Evolutionary conservation across 2,329 filamentous ascomycete genomes (phyloP), one percentile per base, ranked within the genome.

Genomic region (Cladosporium velox): DNA sequence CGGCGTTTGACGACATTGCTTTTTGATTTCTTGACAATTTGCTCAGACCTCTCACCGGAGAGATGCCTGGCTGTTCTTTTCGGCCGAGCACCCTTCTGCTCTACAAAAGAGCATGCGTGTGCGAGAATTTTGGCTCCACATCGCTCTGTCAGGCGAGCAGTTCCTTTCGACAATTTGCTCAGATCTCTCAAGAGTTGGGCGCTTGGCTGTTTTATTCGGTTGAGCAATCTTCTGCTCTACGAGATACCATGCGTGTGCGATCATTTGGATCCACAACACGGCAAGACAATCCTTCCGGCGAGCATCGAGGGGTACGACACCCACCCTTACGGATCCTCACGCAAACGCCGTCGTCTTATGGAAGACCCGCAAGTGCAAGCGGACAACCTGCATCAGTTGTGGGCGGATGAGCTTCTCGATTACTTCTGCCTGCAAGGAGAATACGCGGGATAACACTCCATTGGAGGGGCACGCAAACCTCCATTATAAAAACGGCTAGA

Each of bases 371-470:
- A 86, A 77, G 83, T 83, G 14, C 77, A 85, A 67, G 88, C 87
- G 7, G 91, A 96, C 70, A 91, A 93, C 75, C 90, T 95, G 71
- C 93, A 98, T 77, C 90, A 91, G 32, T 84, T 96, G 28, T 99
- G 97, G 79, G 92, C 93, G 18, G 95, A 99, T 70, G 91, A 95
- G 72, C 85, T 99, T 30, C 84, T 99, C 41, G 95, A 99, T 78
- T 99, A 98, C 80, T 99, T 98, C 74, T 90, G 98, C 80, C 88
- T 94, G 54, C 70, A 73, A 52, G 75, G 76, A 64, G 72, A 72
- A 32, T 72, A 72, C 6, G 66, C 71, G 26, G 90, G n/a, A 21
- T n/a, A 11, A 21, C 41, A 24, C 8, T 47, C 41, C n/a, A 47
- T 47, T 12, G 41, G 41, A 47, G 41, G 41, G 41, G 41, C n/a